These are phyloP conservation scores for Ogataea pini DNA, from an alignment of 805 yeast genomes.

Conservation along the genomic window DNA sequence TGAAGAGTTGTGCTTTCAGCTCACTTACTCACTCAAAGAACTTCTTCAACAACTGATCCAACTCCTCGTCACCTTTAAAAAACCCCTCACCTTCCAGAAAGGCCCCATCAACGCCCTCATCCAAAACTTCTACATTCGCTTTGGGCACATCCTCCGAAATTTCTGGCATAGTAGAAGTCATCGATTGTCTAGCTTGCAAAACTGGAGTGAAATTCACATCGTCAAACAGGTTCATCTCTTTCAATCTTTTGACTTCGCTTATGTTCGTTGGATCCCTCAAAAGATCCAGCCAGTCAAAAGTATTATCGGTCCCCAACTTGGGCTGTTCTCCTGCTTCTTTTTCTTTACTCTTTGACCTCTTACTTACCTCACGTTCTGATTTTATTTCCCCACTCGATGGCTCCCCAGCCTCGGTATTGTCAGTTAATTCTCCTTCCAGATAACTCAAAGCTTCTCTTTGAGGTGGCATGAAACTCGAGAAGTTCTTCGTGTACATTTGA, in stretches of 20 bases:
- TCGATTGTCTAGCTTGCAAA: no score
- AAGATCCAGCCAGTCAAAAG: conserved; percentile 15
- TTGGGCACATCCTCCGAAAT: not conserved
- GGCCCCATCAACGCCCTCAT: not conserved
- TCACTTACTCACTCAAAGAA: not conserved
- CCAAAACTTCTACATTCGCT: not conserved
- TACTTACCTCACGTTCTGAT: no score
- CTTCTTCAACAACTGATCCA: not conserved
- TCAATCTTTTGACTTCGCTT: conserved; percentile 10
- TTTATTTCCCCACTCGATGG: not conserved
- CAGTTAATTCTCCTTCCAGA: not conserved
- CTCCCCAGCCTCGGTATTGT: not conserved
- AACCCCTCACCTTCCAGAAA: not conserved
- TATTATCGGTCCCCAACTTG: no score
- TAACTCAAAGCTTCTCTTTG: conserved; percentile 2
- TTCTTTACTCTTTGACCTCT: no score
- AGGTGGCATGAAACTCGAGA: conserved; percentile 11
- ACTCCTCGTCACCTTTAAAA: not conserved
- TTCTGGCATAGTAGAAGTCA: no score
- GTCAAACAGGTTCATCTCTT: conserved; percentile 10
- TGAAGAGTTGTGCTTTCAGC: no score
- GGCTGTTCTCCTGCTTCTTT: not conserved
- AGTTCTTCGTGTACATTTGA: conserved; percentile 13
- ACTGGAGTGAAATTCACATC: not conserved
- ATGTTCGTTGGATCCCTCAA: conserved; percentile 13